Base-by-base conservation (phyloP, 306 rosid species). In the Elaeagnus macrophylla region DNA sequence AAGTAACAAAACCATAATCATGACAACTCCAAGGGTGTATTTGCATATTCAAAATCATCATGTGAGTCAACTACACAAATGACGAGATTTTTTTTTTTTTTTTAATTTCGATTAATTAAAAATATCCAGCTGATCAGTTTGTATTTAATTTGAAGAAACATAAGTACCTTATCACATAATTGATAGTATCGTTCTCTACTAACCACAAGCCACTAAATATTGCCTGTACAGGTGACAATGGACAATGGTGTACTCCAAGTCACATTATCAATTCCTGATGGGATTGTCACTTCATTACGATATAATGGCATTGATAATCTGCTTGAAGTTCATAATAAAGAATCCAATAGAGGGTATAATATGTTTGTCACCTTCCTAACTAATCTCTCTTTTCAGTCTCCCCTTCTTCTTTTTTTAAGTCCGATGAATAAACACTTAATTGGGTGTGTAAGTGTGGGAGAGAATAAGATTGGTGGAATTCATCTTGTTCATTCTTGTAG, bases 161-260 rank as follows among this genome's bases (percentile, higher is more conserved):
- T 12, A 0, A 45, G 32, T 20, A 20, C 32, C 32, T 20, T 20
- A 20, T 20, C 32, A 20, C 32, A 20, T 20, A 20, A 20, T 20
- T n/a, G n/a, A n/a, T n/a, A n/a, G n/a, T n/a, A n/a, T n/a, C n/a
- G n/a, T n/a, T n/a, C n/a, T n/a, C 2, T 20, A 20, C 32, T 20
- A 20, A 20, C 32, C 32, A 20, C 25, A 20, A n/a, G n/a, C 3
- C 32, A 20, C 32, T 20, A 1, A 20, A 20, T 20, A 4, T 4
- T 20, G 3, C n/a, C n/a, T 64, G 50, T 53, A 75, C 83, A 91
- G 99, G 96, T 87, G 68, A 82, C 82, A 73, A 77, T 91, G 83
- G 99, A 84, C 65, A 91, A 91, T 80, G 99, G 99, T 51, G 76
- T 91, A 62, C 52, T 78, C 60, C 95, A 91, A 70, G 89, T 91